Base-by-base conservation (phyloP, 306 rosid species). In the Abrus precatorius region DNA sequence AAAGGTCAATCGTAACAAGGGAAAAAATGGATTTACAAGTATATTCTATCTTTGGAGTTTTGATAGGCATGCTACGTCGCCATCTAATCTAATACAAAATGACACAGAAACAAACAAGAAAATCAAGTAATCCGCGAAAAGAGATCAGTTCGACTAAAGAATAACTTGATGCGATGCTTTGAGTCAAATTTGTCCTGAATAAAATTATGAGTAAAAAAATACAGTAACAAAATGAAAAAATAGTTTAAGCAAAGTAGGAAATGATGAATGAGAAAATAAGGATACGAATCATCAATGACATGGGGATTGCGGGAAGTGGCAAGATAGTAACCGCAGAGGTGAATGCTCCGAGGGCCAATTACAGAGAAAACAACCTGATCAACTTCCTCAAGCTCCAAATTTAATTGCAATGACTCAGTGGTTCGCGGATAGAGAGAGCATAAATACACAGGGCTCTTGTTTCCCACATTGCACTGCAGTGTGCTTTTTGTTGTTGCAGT, bases 401-500 rank as follows among this genome's bases (percentile, higher is more conserved):
- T 89, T 7, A 95, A 80, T 43, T 91, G 99, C 89, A 91, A 73
- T 3, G 95, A 93, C 83, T 95, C 99, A 0, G 74, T 54, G 81
- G n/a, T 89, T 66, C 82, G 88, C 4, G 97, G 97, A 85, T 86
- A 87, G 86, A 91, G 87, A 50, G 92, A 86, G 76, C 99, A 95
- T 0, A 95, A 79, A 80, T 85, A 91, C 14, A 95, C 91, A 61
- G 99, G 99, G 59, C 94, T 92, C 55, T 67, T 87, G 78, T 84
- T 85, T 64, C 99, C 99, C 1, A 92, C 90, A 74, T 95, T 95
- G 81, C 99, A 95, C 82, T 95, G 99, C 79, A 95, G 91, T 12
- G 85, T 85, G 66, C 99, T 91, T 79, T 86, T 93, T 3, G 80
- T 40, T 0, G 86, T 76, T 6, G 91, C 92, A 45, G 86, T 76